phyloP scores from a whole-genome alignment of 768 basidiomycete genomes.

The Suillus occidentalis region DNA sequence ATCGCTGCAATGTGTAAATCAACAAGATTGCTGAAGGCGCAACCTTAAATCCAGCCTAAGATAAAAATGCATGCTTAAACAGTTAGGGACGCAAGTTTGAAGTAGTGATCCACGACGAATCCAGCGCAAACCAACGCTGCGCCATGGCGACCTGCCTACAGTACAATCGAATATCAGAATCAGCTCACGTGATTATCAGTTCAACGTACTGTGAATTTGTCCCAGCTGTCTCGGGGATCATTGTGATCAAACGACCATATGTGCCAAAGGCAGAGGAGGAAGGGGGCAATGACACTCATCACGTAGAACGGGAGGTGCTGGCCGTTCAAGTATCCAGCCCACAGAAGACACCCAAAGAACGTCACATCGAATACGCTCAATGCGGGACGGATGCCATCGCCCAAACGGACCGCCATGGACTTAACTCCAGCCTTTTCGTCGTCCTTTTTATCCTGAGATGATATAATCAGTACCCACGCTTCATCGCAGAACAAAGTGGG shows the following conservation, averaged over 20 bases:
- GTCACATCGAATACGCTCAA: slow-evolving; percentile 49
- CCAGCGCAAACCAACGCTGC: background rate
- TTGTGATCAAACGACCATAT: slow-evolving; percentile 2
- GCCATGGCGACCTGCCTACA: background rate
- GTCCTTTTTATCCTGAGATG: slow-evolving; percentile 76
- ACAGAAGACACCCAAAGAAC: slow-evolving; percentile 53
- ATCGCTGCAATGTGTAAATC: background rate
- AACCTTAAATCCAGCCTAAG: background rate
- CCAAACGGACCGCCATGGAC: slow-evolving; percentile 76
- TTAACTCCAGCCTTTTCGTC: slow-evolving; percentile 72
- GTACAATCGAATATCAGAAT: background rate
- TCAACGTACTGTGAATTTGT: background rate
- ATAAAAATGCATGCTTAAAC: background rate
- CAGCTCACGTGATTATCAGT: too few relatives aligned
- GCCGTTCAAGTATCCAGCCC: slow-evolving; percentile 51
- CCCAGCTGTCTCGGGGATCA: background rate
- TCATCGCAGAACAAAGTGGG: background rate
- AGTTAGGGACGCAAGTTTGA: background rate
- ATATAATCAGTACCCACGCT: slow-evolving; percentile 59
- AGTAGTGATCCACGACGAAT: background rate
- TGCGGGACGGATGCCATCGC: slow-evolving; percentile 55
- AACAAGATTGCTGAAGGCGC: background rate
- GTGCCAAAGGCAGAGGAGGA: background rate
- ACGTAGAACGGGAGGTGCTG: slow-evolving; percentile 37
- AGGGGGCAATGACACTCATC: background rate